Base-by-base conservation (phyloP, 495 filamentous ascomycete species). In the Penicillium ochrochloron region DNA sequence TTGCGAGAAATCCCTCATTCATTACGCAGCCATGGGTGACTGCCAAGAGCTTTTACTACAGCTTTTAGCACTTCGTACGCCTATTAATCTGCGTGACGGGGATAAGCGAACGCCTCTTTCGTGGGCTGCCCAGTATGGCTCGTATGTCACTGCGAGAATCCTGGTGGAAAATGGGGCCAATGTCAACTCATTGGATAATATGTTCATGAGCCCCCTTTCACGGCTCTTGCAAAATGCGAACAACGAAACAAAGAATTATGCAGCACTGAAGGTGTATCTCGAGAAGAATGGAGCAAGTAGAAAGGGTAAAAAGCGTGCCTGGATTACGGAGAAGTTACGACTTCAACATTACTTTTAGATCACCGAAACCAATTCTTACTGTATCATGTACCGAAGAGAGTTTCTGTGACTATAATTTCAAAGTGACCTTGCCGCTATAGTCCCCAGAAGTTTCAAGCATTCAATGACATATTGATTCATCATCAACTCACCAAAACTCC, bases 61-160 rank as follows among this genome's bases (percentile, higher is more conserved):
- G 17, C 37, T 41, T 17, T 41, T 41, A 41, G 37, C 17, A 14
- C 17, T 41, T 14, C 37, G 37, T 14, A 41, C 37, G 17, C 37
- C 37, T 2, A 41, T 41, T 2, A 41, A 41, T 41, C 37, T 60
- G 10, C 57, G 34, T 12, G 62, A 64, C 41, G 57, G 52, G 29
- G 60, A 64, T 21, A 55, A 60, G 29, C 25, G 62, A 23, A 63
- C 54, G 15, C 61, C 61, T 31, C 61, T 57, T 55, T 63, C 61
- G 27, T 59, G 61, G 44, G 61, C 54, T 14, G 31, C 61, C 12
- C 27, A 63, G 27, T 63, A 50, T 19, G 33, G 35, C 27, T 39
- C 59, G 17, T 61, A 50, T 17, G 37, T 53, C 27, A 50, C 48
- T 11, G 27, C 48, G 11, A 54, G 31, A 51, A 41, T 61, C 19